Percentiles rank a stretch among this genome's conserved stretches.
Conservation (phyloP, 1,284 basidiomycete genomes). For the Cutaneotrichosporon cutaneum region DNA sequence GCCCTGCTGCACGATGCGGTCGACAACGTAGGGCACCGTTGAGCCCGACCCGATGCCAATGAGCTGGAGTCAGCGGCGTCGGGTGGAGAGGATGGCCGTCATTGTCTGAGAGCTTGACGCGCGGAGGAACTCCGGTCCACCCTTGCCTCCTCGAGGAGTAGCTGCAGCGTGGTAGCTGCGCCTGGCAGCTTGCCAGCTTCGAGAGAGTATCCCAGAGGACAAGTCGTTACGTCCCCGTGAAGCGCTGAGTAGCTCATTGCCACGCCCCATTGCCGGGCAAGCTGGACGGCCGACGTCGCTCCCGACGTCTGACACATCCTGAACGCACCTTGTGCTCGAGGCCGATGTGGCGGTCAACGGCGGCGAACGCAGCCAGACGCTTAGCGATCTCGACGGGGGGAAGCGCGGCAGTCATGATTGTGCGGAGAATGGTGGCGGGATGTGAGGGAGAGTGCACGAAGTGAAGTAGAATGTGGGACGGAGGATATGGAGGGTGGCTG, state of each 20-base stretch:
- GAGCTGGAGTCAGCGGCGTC: conserved; percentile 58
- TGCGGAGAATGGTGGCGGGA: conserved; percentile 15
- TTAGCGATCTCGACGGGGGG: conserved; percentile 72
- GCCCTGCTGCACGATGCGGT: conserved; percentile 87
- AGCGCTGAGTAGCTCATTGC: too few species aligned
- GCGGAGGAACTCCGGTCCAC: background rate
- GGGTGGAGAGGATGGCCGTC: background rate
- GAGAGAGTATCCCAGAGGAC: too few species aligned
- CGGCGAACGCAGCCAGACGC: conserved; percentile 86
- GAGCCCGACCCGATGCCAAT: conserved; percentile 92
- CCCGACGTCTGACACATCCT: background rate
- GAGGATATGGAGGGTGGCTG: too few species aligned
- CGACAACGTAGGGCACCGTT: conserved; percentile 96
- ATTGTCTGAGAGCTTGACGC: background rate
- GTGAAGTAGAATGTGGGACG: background rate
- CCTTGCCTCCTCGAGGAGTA: too few species aligned
- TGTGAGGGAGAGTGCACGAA: background rate
- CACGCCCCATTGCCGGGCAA: too few species aligned
- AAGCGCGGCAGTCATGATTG: conserved; percentile 17
- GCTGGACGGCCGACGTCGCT: too few species aligned
- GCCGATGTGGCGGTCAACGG: conserved; percentile 85
- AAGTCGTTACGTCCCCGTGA: too few species aligned
- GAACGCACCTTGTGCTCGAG: conserved; percentile 73
- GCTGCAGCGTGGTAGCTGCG: too few species aligned
- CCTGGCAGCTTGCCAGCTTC: too few species aligned